phyloP scores from a whole-genome alignment of 805 yeast species.

The Metschnikowia bowlesiae region DNA sequence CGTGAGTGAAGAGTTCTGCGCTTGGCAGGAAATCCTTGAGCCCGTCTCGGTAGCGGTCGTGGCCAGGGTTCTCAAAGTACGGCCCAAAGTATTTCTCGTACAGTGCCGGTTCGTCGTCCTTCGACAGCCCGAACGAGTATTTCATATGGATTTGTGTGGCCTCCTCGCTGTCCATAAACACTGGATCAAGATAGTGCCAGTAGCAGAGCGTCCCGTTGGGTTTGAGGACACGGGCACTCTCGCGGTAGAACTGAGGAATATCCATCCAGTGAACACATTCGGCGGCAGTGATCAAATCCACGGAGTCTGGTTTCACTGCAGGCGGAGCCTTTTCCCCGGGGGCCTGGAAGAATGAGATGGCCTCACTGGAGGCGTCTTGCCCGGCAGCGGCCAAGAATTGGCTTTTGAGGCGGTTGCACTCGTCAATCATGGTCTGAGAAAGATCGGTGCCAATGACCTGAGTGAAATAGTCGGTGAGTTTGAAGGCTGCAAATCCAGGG shows the following conservation, averaged over 20 bases:
- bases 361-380: background rate
- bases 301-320: constrained; percentile 23
- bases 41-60: constrained; percentile 29
- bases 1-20: constrained; percentile 19
- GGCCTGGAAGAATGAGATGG: constrained; percentile 21
- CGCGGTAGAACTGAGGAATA: constrained; percentile 48
- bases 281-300: constrained; percentile 72
- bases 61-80: constrained; percentile 47
- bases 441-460: constrained; percentile 60
- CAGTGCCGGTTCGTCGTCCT: constrained; percentile 13
- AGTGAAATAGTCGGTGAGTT: constrained; percentile 43
- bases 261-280: constrained; percentile 87
- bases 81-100: constrained; percentile 48
- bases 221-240: constrained; percentile 46
- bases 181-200: constrained; percentile 79
- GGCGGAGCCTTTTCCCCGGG: constrained; percentile 26
- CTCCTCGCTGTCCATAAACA: constrained; percentile 46
- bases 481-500: constrained; percentile 67
- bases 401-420: constrained; percentile 16
- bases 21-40: constrained; percentile 38
- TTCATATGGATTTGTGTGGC: constrained; percentile 53
- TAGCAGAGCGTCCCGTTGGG: constrained; percentile 66
- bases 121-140: constrained; percentile 40
- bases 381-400: constrained; percentile 13
- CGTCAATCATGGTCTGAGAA: constrained; percentile 50